Base-by-base conservation (phyloP, 768 basidiomycete genomes). In the Boletales sp. region DNA sequence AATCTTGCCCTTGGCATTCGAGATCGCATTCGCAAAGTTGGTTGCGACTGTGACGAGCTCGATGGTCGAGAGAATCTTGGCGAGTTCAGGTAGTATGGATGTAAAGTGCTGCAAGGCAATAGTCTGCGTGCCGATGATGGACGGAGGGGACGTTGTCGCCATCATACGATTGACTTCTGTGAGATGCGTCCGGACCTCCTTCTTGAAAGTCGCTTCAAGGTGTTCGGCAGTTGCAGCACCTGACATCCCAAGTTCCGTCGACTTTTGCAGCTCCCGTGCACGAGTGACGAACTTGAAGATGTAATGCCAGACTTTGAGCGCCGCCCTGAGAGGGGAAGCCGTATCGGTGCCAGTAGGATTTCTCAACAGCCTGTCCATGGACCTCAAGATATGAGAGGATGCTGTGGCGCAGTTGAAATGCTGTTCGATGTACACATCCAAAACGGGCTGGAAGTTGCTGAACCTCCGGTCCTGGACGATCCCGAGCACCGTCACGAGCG, bases 121-220 rank as follows among this genome's bases (percentile, higher is more conserved):
- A 1, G 92, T 93, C 63, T 98, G 95, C 2, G 95, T 95, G 44
- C 95, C 95, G 43, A 98, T 92, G 65, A 96, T 87, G n/a, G 88
- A 83, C 6, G 84, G 77, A 0, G 92, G 93, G 3, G 83, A 76
- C 0, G 80, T 76, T 2, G 79, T 81, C 0, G 83, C 77, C 95
- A 98, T 95, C 82, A 98, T 86, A 40, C 81, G 76, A 58, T 90
- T 95, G 51, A 96, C 83, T 57, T 90, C 87, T 2, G 72, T 68
- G 10, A 98, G 74, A 63, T 96, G 87, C 4, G 82, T 72, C 15
- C 80, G 79, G 28, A 95, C 68, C 56, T 96, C 94, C 34, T 83
- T 79, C 68, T 90, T 90, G 76, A 97, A 97, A 0, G 79, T 80
- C 9, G 78, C 67, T 62, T 95, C 94, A 39, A 94, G 73, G 67